phyloP scores from a whole-genome alignment of 345 rosid species.

The Dimocarpus longan region DNA sequence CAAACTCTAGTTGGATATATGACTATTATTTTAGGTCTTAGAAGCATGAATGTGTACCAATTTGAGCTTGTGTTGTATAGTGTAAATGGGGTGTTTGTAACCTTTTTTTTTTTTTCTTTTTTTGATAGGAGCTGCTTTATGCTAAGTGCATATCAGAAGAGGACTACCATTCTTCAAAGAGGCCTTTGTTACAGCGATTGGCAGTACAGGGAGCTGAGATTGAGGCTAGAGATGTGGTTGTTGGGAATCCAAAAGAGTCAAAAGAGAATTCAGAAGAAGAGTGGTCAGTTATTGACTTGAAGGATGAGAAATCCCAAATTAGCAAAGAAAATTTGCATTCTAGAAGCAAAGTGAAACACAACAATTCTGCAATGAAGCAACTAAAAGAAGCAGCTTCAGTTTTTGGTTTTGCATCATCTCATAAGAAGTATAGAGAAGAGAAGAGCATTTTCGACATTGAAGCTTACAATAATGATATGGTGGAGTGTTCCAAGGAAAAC shows the following conservation, averaged over 20 bases:
- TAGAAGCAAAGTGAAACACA: slow-evolving; percentile 43
- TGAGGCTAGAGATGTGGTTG: slow-evolving; percentile 55
- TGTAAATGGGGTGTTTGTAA: neutral
- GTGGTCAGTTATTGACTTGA: slow-evolving; percentile 73
- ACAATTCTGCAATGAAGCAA: slow-evolving; percentile 50
- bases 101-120: neutral
- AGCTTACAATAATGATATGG: slow-evolving; percentile 16
- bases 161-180: slow-evolving; percentile 73
- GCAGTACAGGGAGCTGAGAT: slow-evolving; percentile 79
- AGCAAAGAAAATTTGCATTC: slow-evolving; percentile 36
- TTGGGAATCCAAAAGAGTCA: slow-evolving; percentile 30
- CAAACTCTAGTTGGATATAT: too few species aligned
- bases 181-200: slow-evolving; percentile 69
- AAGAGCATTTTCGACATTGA: slow-evolving; percentile 55
- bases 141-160: slow-evolving; percentile 69
- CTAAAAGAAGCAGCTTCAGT: slow-evolving; percentile 66
- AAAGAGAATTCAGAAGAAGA: slow-evolving; percentile 55
- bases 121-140: slow-evolving; percentile 57
- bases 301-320: slow-evolving; percentile 49
- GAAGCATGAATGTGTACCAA: neutral
- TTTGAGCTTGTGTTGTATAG: neutral
- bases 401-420: slow-evolving; percentile 48
- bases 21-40: neutral
- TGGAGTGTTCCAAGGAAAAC: slow-evolving; percentile 38
- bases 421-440: slow-evolving; percentile 43